Conservation (phyloP, 257 asterid species). For the Solanum tacnaense region DNA sequence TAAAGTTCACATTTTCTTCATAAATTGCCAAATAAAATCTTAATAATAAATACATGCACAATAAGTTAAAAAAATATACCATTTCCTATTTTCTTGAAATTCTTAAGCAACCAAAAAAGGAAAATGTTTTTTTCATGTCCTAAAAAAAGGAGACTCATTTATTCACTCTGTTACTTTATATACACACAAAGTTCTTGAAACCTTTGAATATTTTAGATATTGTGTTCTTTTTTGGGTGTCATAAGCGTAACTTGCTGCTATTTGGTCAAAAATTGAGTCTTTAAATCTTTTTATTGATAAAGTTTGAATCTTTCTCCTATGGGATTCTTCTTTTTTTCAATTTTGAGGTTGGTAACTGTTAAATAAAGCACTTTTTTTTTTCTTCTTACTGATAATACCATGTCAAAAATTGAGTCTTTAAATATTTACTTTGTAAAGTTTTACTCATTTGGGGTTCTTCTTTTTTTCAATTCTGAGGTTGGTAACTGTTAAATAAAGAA, state of each 20-base stretch:
- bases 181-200: not conserved
- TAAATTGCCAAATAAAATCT: not conserved
- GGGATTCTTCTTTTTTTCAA: not conserved
- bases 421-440: not conserved
- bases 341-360: not conserved
- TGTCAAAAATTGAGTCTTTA: not conserved
- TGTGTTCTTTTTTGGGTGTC: not conserved
- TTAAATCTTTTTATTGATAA: not conserved
- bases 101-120: not conserved
- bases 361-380: not conserved
- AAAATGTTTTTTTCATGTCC: not conserved
- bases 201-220: not conserved
- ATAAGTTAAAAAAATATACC: not conserved
- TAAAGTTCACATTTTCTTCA: not conserved
- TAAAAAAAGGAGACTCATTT: not conserved
- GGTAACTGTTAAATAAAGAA: not conserved
- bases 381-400: not conserved
- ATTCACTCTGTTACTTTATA: not conserved
- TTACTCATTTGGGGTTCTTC: not conserved
- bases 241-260: not conserved
- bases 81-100: not conserved
- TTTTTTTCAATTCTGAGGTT: not conserved
- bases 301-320: not conserved
- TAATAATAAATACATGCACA: not conserved
- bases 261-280: not conserved